Evolutionary conservation across 345 rosid species (phyloP).

Genomic region (Stellera chamaejasme): DNA sequence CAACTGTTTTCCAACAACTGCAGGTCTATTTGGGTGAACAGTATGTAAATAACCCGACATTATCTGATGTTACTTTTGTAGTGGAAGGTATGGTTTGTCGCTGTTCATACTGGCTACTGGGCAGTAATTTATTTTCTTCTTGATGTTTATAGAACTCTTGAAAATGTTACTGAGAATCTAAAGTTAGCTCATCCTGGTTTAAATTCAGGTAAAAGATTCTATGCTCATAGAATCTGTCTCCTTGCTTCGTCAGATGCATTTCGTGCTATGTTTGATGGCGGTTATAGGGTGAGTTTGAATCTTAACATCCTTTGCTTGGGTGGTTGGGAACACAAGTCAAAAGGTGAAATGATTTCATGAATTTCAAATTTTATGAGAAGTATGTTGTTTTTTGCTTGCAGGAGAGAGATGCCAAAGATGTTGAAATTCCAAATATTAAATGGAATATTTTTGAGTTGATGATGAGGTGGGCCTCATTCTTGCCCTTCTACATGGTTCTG

Average conservation of each 20-base stretch:
- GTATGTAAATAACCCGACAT: slow-evolving; percentile 54
- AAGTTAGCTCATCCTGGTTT: too few relatives aligned
- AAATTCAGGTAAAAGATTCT: slow-evolving; percentile 47
- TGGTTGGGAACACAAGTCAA: not conserved
- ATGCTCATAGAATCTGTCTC: slow-evolving; percentile 64
- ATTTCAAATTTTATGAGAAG: not conserved
- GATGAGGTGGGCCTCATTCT: slow-evolving; percentile 42
- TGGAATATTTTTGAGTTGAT: slow-evolving; percentile 73
- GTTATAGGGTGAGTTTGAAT: slow-evolving; percentile 46
- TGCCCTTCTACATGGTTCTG: slow-evolving; percentile 1
- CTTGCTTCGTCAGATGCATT: slow-evolving; percentile 78
- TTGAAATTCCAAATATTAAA: slow-evolving; percentile 68
- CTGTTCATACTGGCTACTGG: not conserved
- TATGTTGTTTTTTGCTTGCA: slow-evolving; percentile 17
- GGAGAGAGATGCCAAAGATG: slow-evolving; percentile 64
- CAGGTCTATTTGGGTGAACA: slow-evolving; percentile 65
- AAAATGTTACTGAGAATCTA: not conserved
- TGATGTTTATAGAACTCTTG: not conserved
- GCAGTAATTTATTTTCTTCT: not conserved
- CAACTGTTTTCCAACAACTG: not conserved
- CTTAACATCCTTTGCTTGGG: not conserved
- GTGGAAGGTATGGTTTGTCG: slow-evolving; percentile 39
- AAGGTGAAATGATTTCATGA: not conserved
- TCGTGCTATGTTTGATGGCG: slow-evolving; percentile 82
- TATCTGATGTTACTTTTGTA: slow-evolving; percentile 66